Base-by-base conservation (phyloP, 208 protist genomes). In the Blechomonas ayalai region DNA sequence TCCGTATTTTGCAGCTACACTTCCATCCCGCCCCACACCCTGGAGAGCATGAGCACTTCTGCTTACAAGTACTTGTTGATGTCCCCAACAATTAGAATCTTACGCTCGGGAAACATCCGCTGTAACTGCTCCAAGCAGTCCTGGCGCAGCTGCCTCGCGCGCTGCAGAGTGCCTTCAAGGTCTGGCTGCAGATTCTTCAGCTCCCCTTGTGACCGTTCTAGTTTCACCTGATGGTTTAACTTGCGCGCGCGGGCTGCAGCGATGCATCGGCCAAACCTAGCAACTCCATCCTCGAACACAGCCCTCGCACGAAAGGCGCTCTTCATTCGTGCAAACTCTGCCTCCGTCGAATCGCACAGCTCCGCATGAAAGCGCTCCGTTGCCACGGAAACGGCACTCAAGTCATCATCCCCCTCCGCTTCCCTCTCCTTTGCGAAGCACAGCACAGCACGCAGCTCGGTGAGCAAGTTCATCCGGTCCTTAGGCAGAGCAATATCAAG, bases 51-150 rank as follows among this genome's bases (percentile, higher is more conserved):
- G n/a, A n/a, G n/a, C n/a, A n/a, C n/a, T n/a, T n/a, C n/a, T n/a
- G n/a, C n/a, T 52, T 43, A 59, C 12, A 87, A 45, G 44, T 69
- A 80, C 54, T 82, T 83, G 65, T 81, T 88, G 39, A 89, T 65
- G 26, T 89, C 80, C 3, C 80, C 80, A 9, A 76, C 68, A 52
- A 89, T 89, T 20, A 66, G 49, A 23, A 89, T 53, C 4, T 45
- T 48, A 8, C 72, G 54, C 10, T 65, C 75, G 0, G 74, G 75
- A 25, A 89, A 89, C 59, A 89, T 84, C 12, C 55, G 31, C 27
- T 26, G n/a, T 1, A 89, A 39, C 9, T 72, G 38, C 7, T 33
- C 41, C 24, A 84, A 31, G 26, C 69, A 76, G 6, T 61, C 60
- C 15, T 84, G 73, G 8, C 75, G 62, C 26, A 45, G 48, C 0